Conservation (phyloP, 768 basidiomycete genomes). For the Lactifluus echinatus region DNA sequence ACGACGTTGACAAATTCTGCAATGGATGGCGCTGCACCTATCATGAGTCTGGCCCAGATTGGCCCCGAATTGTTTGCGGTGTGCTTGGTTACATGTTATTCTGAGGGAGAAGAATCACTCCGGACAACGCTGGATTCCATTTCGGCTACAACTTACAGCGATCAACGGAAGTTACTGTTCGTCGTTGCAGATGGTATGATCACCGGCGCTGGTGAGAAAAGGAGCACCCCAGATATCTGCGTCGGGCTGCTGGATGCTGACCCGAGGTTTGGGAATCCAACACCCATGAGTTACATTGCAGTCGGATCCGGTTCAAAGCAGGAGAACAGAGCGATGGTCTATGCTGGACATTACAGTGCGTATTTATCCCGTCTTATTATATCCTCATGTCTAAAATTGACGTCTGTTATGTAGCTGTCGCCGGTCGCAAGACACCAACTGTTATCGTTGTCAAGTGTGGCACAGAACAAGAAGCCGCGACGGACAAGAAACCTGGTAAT, state of each 20-base stretch:
- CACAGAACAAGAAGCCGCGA: constrained; percentile 69
- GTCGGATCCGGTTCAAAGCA: constrained; percentile 86
- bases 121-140: constrained; percentile 90
- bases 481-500: constrained; percentile 94
- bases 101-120: constrained; percentile 90
- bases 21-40: constrained; percentile 38
- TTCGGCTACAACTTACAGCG: constrained; percentile 84
- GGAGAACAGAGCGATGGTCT: constrained; percentile 94
- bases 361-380: constrained; percentile 18
- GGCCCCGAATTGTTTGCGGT: constrained; percentile 93
- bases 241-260: constrained; percentile 88
- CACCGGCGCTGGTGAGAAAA: constrained; percentile 93
- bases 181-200: constrained; percentile 98
- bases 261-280: constrained; percentile 90
- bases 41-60: constrained; percentile 83
- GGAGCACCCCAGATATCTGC: constrained; percentile 94
- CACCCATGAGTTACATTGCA: constrained; percentile 87
- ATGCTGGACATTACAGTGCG: constrained; percentile 99
- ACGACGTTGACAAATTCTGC: constrained; percentile 42
- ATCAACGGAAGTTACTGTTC: constrained; percentile 85
- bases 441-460: constrained; percentile 96
- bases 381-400: background rate
- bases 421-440: constrained; percentile 87
- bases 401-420: constrained; percentile 44
- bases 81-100: constrained; percentile 96